Base-by-base conservation (phyloP, 257 asterid genomes). In the Cinchona pubescens region DNA sequence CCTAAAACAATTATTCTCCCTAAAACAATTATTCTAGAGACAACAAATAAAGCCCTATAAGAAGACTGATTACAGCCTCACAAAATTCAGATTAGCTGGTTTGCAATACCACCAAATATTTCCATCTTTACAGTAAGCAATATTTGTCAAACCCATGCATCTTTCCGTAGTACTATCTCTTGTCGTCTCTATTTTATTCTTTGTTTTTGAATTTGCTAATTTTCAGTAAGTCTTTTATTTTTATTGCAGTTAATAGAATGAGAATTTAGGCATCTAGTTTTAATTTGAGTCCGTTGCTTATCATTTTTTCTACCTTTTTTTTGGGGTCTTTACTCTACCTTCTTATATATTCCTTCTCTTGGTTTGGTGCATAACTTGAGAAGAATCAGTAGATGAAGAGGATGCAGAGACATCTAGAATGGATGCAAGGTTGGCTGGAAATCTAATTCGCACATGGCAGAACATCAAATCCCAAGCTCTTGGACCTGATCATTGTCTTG, bases 341-440 rank as follows among this genome's bases (percentile, higher is more conserved):
- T n/a, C n/a, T 64, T 18, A 43, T 53, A 5, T 75, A 38, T 76
- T 61, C 61, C 34, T 23, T 61, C 64, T 82, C 60, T 58, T 71
- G 79, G 37, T 9, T 56, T 63, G 35, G 34, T 73, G 53, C 69
- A 49, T 80, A 71, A 60, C 72, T 75, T 76, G 77, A 92, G 97
- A 86, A 76, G 76, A 75, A 77, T 56, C 87, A 9, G 45, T 85
- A 84, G 87, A 73, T 74, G 94, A 88, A 75, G 83, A 29, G 56
- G 73, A 81, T 80, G 90, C 76, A 45, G 90, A 90, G 80, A 64
- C 88, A 74, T 89, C 97, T n/a, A 87, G 90, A 81, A 92, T 92
- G 97, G 95, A 90, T 84, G 96, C 97, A 60, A 86, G 96, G 73
- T 86, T 87, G 67, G 97, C 99, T 1, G 99, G 91, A 84, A 84